Base-by-base conservation (phyloP, 1,284 basidiomycete genomes). In the Tylopilus sp. region DNA sequence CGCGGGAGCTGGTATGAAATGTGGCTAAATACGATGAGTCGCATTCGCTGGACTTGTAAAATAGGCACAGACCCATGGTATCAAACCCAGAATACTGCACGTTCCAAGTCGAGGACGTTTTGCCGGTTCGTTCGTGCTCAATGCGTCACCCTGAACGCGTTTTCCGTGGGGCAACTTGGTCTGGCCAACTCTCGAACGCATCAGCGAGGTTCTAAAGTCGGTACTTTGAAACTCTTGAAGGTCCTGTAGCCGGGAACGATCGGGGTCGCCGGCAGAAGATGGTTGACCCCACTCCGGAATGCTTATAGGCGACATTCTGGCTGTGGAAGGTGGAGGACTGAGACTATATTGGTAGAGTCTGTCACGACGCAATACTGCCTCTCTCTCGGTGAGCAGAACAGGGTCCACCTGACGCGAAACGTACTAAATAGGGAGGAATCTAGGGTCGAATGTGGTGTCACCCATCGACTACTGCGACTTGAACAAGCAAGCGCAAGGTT, bases 191-290 rank as follows among this genome's bases (percentile, higher is more conserved):
- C 36, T 25, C 8, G 28, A 12, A 44, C 21, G 38, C 39, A 45
- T 36, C 34, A 26, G 9, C 29, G 39, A 44, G 26, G 23, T 2
- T 33, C 52, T 47, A 35, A 63, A 52, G 45, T 63, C 50, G 21
- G 65, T 64, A 6, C 50, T 64, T 38, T 66, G 41, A 49, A 80
- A 80, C 15, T 75, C 73, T 44, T 72, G 70, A 41, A 81, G 65
- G 19, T 71, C 67, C 16, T 63, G 50, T 11, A 75, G 38, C 30
- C 48, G 55, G 45, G 66, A 71, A 25, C 68, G 30, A 35, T 69
- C 67, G 28, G 71, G 70, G 16, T 69, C 64, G 12, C 58, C 55
- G 9, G 53, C 53, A 29, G 58, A 38, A 16, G 59, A 54, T 29
- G 53, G 58, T 15, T 58, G 54, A 11, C 66, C 70, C 77, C 75